Evolutionary conservation across 1,284 basidiomycete genomes (phyloP).

Genomic region (Austroboletus niveus): DNA sequence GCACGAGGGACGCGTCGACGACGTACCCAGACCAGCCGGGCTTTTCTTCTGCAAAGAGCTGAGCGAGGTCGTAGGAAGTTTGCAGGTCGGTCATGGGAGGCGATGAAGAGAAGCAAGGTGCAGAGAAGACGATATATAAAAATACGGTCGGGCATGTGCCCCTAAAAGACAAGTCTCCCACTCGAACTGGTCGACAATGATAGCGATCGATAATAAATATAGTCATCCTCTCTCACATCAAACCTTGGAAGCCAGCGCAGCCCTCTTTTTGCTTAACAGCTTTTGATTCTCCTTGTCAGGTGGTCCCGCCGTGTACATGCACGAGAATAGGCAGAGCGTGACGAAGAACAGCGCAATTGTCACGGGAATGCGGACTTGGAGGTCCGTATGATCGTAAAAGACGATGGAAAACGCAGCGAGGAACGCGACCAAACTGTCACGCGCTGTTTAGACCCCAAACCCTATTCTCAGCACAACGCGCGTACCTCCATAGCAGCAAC

Average conservation of each 20-base stretch:
- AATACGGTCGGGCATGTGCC: too few relatives aligned
- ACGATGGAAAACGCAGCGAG: conserved; percentile 21
- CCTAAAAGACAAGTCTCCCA: too few relatives aligned
- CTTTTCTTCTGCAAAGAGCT: conserved; percentile 14
- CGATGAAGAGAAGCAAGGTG: too few relatives aligned
- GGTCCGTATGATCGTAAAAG: conserved; percentile 21
- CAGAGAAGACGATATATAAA: too few relatives aligned
- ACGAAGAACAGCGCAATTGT: conserved; percentile 17
- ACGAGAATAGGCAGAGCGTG: conserved; percentile 22
- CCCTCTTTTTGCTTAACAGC: background rate
- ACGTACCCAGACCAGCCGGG: conserved; percentile 16
- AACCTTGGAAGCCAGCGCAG: background rate
- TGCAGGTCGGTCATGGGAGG: too few relatives aligned
- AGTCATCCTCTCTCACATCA: background rate
- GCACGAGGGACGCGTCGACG: background rate
- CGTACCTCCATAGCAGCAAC: conserved; percentile 32
- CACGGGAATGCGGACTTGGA: conserved; percentile 28
- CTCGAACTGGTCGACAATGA: background rate
- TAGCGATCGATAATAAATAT: background rate
- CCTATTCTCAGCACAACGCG: background rate
- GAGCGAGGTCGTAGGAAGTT: background rate
- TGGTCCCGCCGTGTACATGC: conserved; percentile 18
- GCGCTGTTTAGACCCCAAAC: background rate
- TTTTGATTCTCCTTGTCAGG: conserved; percentile 16
- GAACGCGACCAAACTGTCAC: conserved; percentile 24